Conservation (phyloP, 1,284 basidiomycete species). For the Athelia sp. region DNA sequence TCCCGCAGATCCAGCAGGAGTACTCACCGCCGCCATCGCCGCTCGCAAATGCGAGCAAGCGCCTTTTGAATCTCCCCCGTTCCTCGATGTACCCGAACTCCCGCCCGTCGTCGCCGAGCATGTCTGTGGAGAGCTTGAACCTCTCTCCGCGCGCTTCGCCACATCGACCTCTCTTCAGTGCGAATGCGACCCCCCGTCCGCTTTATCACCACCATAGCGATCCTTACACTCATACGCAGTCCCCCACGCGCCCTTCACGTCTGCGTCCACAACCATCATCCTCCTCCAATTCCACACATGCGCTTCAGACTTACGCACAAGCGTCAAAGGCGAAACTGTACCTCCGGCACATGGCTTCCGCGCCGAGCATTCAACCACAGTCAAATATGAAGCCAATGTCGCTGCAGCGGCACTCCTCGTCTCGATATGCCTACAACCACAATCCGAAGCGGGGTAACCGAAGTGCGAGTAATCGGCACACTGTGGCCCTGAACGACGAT, state of each 20-base stretch:
- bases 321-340: constrained; percentile 4
- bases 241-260: neutral
- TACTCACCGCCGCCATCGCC: constrained; percentile 1
- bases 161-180: neutral
- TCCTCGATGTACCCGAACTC: neutral
- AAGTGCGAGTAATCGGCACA: neutral
- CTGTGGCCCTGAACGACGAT: neutral
- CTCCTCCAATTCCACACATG: neutral
- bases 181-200: neutral
- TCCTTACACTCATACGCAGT: neutral
- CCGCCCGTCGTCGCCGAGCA: neutral
- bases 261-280: neutral
- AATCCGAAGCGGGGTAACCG: neutral
- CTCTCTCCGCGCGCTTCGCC: neutral
- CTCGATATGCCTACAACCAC: neutral
- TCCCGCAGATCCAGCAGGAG: constrained; percentile 31
- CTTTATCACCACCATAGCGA: neutral
- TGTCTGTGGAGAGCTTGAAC: neutral
- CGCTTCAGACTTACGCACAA: neutral
- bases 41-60: neutral
- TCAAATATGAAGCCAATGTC: neutral
- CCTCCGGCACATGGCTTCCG: constrained; percentile 8
- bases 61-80: neutral
- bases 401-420: constrained; percentile 1
- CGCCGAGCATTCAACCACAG: neutral